These are phyloP conservation scores for Periglandula ipomoeae DNA, from an alignment of 2,329 filamentous ascomycete genomes.

Conservation along the genomic window DNA sequence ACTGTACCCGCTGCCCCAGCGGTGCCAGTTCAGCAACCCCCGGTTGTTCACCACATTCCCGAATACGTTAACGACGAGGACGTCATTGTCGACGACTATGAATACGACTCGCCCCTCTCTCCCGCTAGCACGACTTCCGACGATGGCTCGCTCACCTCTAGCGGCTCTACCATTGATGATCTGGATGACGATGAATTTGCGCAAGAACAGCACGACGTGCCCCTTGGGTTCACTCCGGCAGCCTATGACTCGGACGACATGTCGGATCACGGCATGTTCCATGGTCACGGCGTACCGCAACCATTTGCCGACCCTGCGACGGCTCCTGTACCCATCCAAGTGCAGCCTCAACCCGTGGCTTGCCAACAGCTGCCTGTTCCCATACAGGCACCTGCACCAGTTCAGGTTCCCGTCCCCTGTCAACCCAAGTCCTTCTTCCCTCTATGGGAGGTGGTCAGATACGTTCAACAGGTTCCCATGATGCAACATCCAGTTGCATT, in stretches of 20 bases:
- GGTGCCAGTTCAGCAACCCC: slow-evolving; percentile 29
- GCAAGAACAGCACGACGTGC: slow-evolving; percentile 32
- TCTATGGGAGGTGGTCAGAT: slow-evolving; percentile 44
- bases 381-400: slow-evolving; percentile 26
- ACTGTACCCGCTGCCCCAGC: slow-evolving; percentile 37
- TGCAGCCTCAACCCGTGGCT: slow-evolving; percentile 18
- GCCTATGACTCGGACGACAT: slow-evolving; percentile 39
- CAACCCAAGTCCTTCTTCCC: slow-evolving; percentile 39
- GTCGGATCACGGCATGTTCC: slow-evolving; percentile 28
- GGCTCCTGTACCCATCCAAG: slow-evolving; percentile 11
- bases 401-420: slow-evolving; percentile 26
- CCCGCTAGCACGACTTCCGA: slow-evolving; percentile 43
- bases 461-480: slow-evolving; percentile 38
- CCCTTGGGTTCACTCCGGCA: slow-evolving; percentile 31
- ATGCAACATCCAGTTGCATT: slow-evolving; percentile 42
- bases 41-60: slow-evolving; percentile 30
- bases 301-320: slow-evolving; percentile 34
- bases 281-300: slow-evolving; percentile 32
- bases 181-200: slow-evolving; percentile 39
- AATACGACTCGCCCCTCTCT: slow-evolving; percentile 38
- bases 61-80: slow-evolving; percentile 41
- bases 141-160: slow-evolving; percentile 47
- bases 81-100: slow-evolving; percentile 32
- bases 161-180: slow-evolving; percentile 42
- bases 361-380: slow-evolving; percentile 21